Percentiles rank a stretch among this genome's conserved stretches.
phyloP scores from a whole-genome alignment of 2,329 filamentous ascomycete species.

The Ophiostoma australiae region DNA sequence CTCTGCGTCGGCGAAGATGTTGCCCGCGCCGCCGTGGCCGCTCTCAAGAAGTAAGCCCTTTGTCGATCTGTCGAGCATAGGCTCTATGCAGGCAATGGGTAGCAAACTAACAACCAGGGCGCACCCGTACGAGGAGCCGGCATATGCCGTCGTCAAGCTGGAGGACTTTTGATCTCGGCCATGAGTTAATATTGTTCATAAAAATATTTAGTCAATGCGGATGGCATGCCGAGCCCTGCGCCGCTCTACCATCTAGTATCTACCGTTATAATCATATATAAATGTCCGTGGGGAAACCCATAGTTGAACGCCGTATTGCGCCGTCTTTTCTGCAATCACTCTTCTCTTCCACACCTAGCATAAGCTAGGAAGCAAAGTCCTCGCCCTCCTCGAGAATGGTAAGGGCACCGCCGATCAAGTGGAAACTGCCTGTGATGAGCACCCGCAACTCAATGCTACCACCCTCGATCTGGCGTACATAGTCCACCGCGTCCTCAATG shows the following conservation, averaged over 20 bases:
- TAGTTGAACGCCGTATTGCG: not conserved
- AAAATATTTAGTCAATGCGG: not conserved
- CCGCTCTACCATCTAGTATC: not conserved
- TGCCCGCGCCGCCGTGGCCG: constrained; percentile 53
- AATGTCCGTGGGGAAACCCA: not conserved
- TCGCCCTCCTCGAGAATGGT: constrained; percentile 30
- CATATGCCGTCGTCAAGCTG: constrained; percentile 46
- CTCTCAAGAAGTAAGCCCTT: constrained; percentile 55
- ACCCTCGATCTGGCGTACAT: constrained; percentile 21
- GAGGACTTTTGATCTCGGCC: constrained; percentile 42
- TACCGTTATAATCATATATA: not conserved
- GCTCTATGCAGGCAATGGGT: no score
- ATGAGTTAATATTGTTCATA: not conserved
- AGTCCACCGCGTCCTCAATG: constrained; percentile 53
- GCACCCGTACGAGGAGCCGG: constrained; percentile 51
- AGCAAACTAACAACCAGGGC: constrained; percentile 32
- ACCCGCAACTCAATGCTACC: constrained; percentile 26
- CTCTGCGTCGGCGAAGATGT: constrained; percentile 57
- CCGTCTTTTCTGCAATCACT: not conserved
- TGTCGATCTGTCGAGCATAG: not conserved
- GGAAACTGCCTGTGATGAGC: constrained; percentile 47
- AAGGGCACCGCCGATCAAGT: constrained; percentile 42
- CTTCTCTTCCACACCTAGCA: no score
- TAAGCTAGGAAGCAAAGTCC: constrained; percentile 21
- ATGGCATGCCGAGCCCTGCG: not conserved